Evolutionary conservation across 768 basidiomycete species (phyloP), one percentile per base, ranked within the genome.

Genomic region (Udeniomyces megalosporus): DNA sequence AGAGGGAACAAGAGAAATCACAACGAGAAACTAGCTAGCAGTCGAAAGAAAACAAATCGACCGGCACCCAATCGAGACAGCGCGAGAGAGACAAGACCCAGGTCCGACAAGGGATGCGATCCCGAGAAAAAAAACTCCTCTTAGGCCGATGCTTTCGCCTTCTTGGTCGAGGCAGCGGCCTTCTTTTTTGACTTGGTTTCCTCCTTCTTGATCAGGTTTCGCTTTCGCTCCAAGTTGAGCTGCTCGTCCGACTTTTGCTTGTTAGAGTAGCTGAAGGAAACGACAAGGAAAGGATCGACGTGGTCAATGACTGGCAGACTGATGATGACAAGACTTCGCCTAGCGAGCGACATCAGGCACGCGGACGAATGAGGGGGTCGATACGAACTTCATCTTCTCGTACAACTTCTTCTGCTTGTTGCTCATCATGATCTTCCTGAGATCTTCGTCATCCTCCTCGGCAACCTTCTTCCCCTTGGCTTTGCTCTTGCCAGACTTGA

Each of bases 361-460:
- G n/a, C n/a, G n/a, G 17, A 42, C 38, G 17, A 42, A 17, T 17
- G 10, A 42, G 17, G 38, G 38, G 38, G 17, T 8, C 38, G 38
- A 42, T 42, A 42, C 38, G 8, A 42, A 42, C 76, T 90, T 88
- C 81, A 95, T 86, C 75, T 85, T 85, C 74, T 90, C 88, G 72
- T 92, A 93, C 69, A 95, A 74, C 75, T 92, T 92, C 69, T 83
- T 81, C 74, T 93, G 85, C 76, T 86, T 89, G 74, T 88, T 90
- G 77, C 88, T 93, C 84, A 95, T 84, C 82, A 96, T 80, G 84
- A 96, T 93, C 80, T 92, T 93, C 75, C 87, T 85, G 85, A 93
- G 88, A 71, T 92, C 86, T 69, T 82, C 78, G 71, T 90, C 88
- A 17, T 42, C 38, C 22, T 68, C 69, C 26, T 66, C 65, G 34